Evolutionary conservation across 345 rosid genomes (phyloP).

Genomic region (Jatropha curcas): DNA sequence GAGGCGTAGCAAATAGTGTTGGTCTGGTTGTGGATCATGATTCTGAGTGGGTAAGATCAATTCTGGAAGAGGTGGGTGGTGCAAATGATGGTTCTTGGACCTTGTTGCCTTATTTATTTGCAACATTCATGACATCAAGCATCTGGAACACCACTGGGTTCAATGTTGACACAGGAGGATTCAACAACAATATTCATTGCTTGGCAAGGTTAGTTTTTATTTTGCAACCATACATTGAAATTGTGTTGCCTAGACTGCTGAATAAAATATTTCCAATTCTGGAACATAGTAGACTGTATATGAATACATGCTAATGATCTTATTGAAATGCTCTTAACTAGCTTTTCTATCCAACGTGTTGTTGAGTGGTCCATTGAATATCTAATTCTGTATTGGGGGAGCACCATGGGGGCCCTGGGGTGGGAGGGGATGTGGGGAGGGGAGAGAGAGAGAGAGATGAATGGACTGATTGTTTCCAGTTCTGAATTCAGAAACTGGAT

Average conservation of each 20-base stretch:
- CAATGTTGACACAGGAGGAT: constrained; percentile 92
- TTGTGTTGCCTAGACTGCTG: neutral
- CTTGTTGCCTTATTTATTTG: constrained; percentile 86
- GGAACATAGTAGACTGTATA: neutral
- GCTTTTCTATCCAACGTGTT: neutral
- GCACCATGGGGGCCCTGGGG: too few relatives aligned
- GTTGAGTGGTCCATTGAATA: neutral
- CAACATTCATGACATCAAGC: constrained; percentile 81
- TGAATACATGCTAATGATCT: neutral
- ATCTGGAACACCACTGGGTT: constrained; percentile 91
- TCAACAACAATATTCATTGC: constrained; percentile 92
- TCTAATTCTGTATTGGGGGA: neutral
- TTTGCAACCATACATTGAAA: neutral
- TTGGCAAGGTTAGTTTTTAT: constrained; percentile 70
- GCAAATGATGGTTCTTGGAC: constrained; percentile 95
- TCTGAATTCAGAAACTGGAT: neutral
- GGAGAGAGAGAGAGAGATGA: too few relatives aligned
- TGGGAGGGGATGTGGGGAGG: too few relatives aligned
- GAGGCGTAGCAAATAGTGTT: constrained; percentile 67
- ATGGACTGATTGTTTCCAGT: neutral
- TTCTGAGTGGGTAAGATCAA: constrained; percentile 93
- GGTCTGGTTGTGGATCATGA: constrained; percentile 72
- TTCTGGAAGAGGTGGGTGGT: constrained; percentile 88
- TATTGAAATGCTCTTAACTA: neutral
- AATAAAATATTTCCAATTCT: neutral